Conservation (phyloP, 495 filamentous ascomycete species). For the Neurospora sp. region DNA sequence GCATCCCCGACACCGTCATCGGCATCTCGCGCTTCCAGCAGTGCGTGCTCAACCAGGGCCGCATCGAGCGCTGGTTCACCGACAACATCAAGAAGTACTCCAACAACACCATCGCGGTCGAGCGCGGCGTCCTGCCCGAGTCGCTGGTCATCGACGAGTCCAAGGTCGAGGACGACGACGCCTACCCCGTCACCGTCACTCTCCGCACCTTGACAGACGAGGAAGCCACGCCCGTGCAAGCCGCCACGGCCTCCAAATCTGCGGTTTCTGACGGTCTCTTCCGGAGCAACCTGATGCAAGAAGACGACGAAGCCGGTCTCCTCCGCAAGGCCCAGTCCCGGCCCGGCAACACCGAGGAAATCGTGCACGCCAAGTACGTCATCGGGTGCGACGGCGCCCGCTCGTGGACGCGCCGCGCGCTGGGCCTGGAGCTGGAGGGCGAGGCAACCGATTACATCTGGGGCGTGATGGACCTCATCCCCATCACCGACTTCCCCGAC, state of each 20-base stretch:
- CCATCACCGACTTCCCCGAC: conserved; percentile 63
- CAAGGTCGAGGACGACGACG: conserved; percentile 33
- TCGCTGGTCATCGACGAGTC: conserved; percentile 35
- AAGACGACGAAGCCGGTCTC: conserved; percentile 43
- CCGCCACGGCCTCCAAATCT: conserved; percentile 15
- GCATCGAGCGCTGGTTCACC: conserved; percentile 47
- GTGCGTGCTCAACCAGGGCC: conserved; percentile 44
- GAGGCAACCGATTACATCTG: conserved; percentile 59
- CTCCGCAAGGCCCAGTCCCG: conserved; percentile 22
- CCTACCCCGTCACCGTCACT: conserved; percentile 44
- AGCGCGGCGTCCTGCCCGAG: conserved; percentile 42
- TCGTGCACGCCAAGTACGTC: conserved; percentile 52
- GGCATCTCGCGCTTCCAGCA: conserved; percentile 45
- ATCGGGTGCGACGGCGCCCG: conserved; percentile 62
- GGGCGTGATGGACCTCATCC: conserved; percentile 56
- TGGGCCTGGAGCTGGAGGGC: conserved; percentile 45
- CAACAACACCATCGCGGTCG: conserved; percentile 35
- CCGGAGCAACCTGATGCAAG: conserved; percentile 37
- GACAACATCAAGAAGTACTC: conserved; percentile 36
- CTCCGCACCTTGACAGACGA: conserved; percentile 36
- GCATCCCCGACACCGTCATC: conserved; percentile 40
- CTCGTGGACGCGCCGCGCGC: conserved; percentile 46
- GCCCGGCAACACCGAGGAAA: conserved; percentile 22
- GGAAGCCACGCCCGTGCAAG: conserved; percentile 34
- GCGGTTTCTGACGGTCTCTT: conserved; percentile 35